These are phyloP conservation scores for Blastobotrys aristatus DNA, from an alignment of 1,139 yeast genomes.

Conservation along the genomic window DNA sequence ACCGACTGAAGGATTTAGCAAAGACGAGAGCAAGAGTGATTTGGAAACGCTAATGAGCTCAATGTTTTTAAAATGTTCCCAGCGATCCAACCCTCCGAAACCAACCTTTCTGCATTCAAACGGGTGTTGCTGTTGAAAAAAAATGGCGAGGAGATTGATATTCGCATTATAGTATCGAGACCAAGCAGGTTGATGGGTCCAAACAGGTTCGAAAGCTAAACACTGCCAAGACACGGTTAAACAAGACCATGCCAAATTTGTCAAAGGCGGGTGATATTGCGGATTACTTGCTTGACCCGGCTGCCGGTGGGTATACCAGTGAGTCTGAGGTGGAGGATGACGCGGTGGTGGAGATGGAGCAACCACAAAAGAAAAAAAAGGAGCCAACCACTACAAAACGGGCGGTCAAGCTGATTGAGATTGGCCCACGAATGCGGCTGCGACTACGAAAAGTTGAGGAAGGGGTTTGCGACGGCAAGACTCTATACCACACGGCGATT, in stretches of 20 bases:
- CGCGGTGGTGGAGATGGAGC: constrained; percentile 75
- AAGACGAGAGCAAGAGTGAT: constrained; percentile 34
- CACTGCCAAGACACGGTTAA: constrained; percentile 42
- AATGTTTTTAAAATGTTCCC: constrained; percentile 96
- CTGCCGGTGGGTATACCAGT: constrained; percentile 73
- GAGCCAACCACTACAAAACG: constrained; percentile 51
- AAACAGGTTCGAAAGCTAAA: constrained; percentile 74
- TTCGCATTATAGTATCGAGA: constrained; percentile 90
- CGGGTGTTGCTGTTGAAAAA: constrained; percentile 82
- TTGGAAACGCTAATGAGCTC: constrained; percentile 77
- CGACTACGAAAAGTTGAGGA: constrained; percentile 84
- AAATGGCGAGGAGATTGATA: constrained; percentile 65
- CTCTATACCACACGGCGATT: constrained; percentile 71
- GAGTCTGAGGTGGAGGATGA: constrained; percentile 91
- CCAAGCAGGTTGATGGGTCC: constrained; percentile 80
- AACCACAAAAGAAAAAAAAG: constrained; percentile 34
- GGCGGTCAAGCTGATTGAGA: constrained; percentile 87
- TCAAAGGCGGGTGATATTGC: constrained; percentile 66
- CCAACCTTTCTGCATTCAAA: constrained; percentile 67
- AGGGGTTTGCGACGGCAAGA: constrained; percentile 82
- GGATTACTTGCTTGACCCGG: constrained; percentile 79
- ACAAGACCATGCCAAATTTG: constrained; percentile 72
- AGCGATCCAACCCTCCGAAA: constrained; percentile 78
- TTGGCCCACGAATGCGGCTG: constrained; percentile 86
- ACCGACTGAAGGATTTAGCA: constrained; percentile 79